Evolutionary conservation across 1,284 basidiomycete species (phyloP), one percentile per base, ranked within the genome.

Genomic region (Puccinia novopanici): DNA sequence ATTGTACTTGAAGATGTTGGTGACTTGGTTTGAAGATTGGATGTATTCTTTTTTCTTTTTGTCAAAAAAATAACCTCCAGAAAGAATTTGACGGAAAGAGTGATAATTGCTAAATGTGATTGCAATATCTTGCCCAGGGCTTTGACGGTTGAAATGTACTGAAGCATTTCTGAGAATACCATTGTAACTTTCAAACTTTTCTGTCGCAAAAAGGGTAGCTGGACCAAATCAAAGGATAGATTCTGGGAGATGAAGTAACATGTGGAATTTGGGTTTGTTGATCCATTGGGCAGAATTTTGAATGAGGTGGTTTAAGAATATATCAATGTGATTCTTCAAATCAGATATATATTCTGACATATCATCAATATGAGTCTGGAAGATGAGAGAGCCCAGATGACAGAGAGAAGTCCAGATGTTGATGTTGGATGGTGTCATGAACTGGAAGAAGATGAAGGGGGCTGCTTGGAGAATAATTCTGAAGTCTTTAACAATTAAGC

Each of bases 101-200:
- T 63, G 59, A 63, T 63, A 63, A 63, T 40, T 63, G 9, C 17
- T 30, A 24, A 63, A 63, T 30, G 59, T 63, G 8, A 34, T 63
- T 6, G 59, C 59, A 27, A 63, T 63, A 63, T 63, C 59, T 40
- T 40, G 24, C n/a, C 59, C 59, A 63, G 59, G 59, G 34, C 59
- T 63, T 34, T 63, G 59, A 30, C 19, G 59, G 59, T 63, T 63
- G 34, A 17, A 54, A 54, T 54, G 59, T 24, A 63, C 30, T 63
- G 59, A 63, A 19, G 59, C 24, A 63, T 63, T 63, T 10, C 59
- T 30, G 12, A 63, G 59, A 45, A 45, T 15, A 45, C 45, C 45
- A 45, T 45, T 45, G 45, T 45, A 45, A 15, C 45, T 45, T 45
- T 63, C 27, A 34, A 63, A 63, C 34, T 30, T 63, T 40, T 63